These are phyloP conservation scores for Mycena latifolia DNA, from an alignment of 768 basidiomycete species.

Conservation along the genomic window DNA sequence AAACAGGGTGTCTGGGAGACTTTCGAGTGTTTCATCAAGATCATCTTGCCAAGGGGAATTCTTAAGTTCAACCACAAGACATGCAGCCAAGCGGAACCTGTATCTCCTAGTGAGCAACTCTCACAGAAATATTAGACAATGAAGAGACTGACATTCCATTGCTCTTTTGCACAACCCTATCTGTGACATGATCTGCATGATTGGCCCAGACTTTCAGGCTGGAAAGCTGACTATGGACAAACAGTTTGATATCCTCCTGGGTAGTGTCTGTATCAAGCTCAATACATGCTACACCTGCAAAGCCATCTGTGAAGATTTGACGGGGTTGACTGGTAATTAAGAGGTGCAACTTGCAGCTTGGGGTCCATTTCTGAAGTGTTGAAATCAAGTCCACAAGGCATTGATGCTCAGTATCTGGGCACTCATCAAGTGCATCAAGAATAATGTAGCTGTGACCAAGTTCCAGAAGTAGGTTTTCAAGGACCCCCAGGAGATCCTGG, in stretches of 20 bases:
- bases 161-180: neutral
- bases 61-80: slow-evolving; percentile 1
- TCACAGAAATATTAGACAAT: neutral
- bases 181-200: neutral
- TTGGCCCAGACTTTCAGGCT: neutral
- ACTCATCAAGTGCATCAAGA: no score
- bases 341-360: slow-evolving; percentile 1
- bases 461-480: neutral
- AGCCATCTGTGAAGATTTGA: neutral
- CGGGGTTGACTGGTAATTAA: slow-evolving; percentile 15
- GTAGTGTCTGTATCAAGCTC: neutral
- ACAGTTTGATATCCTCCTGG: neutral
- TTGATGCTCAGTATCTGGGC: neutral
- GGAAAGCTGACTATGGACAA: neutral
- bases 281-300: neutral
- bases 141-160: slow-evolving; percentile 6
- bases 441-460: neutral
- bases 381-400: slow-evolving; percentile 7
- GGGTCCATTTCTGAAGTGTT: neutral
- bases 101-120: no score
- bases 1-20: no score
- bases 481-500: neutral
- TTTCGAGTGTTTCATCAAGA: neutral
- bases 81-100: slow-evolving; percentile 16
- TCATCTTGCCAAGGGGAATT: neutral